Evolutionary conservation across 2,329 filamentous ascomycete species (phyloP), one percentile per base, ranked within the genome.

Genomic region (Pezicula neosporulosa): DNA sequence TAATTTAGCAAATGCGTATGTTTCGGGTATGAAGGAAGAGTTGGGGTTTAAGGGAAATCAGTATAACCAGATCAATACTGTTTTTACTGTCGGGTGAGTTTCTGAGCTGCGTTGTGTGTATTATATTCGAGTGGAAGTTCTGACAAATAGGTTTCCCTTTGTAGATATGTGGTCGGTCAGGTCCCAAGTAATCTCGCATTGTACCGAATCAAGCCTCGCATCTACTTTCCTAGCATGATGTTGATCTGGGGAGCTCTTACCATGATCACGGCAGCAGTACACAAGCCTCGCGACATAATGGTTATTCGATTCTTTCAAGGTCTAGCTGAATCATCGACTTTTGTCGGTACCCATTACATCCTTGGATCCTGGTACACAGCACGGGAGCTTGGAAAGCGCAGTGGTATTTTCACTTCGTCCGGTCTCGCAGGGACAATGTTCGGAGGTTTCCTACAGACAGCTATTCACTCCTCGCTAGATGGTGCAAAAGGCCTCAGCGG

Each of bases 181-280:
- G 70, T 86, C 15, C 82, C 82, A 0, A 79, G 76, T 48, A 85
- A 84, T 59, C 64, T 86, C 8, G 81, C 81, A 3, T 72, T 88
- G 3, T 80, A 86, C 63, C 83, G 85, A 57, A 63, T 87, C 53
- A 76, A 76, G 46, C 84, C 83, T 2, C 74, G 82, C n/a, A 72
- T 80, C 54, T 87, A 81, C 71, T 85, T 85, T 60, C 83, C 83
- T 0, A 59, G 71, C 24, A 83, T 82, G 73, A 83, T 84, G 77
- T 51, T 83, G 19, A 62, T 78, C 51, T 88, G 85, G 85, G 83
- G 78, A 2, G 70, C 73, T 0, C 66, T 88, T 24, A 87, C 84
- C 2, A 84, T 86, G 79, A 69, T 75, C 35, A 83, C 80, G 1
- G 81, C 79, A 1, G 72, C 75, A 3, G 74, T 70, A 0, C 73